phyloP scores from a whole-genome alignment of 352 stramenopile genomes.

The Saprolegnia parasitica region DNA sequence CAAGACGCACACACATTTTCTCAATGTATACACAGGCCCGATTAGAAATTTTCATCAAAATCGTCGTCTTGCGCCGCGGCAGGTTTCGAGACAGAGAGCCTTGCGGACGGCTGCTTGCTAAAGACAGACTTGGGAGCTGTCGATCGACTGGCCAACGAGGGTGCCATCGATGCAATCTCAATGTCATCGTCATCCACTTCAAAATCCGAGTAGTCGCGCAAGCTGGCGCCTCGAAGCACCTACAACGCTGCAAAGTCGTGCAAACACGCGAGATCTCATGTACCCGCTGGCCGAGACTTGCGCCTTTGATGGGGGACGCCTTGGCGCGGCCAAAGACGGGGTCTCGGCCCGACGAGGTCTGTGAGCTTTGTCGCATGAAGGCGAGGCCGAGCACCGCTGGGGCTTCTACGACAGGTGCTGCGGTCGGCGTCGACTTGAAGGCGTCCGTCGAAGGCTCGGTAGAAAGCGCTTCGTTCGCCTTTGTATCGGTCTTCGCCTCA shows the following conservation, averaged over 20 bases:
- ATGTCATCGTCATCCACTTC: slow-evolving; percentile 67
- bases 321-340: neutral
- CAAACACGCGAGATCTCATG: neutral
- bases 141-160: neutral
- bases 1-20: too few species aligned
- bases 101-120: neutral
- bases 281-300: slow-evolving; percentile 22
- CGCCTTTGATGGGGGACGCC: neutral
- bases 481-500: slow-evolving; percentile 26
- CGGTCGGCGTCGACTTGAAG: slow-evolving; percentile 27
- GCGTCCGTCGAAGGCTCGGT: slow-evolving; percentile 14
- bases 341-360: neutral
- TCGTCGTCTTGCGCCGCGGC: slow-evolving; percentile 14
- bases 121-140: neutral
- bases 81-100: slow-evolving; percentile 8
- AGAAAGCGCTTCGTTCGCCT: neutral
- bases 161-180: slow-evolving; percentile 41
- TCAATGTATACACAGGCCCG: neutral
- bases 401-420: slow-evolving; percentile 27
- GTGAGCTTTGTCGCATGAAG: slow-evolving; percentile 14
- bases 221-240: slow-evolving; percentile 55
- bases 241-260: neutral
- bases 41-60: slow-evolving; percentile 27
- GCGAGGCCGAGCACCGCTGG: neutral
- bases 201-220: slow-evolving; percentile 75